Evolutionary conservation across 2,329 filamentous ascomycete species (phyloP), one percentile per base, ranked within the genome.

Genomic region (Huntiella moniliformis): DNA sequence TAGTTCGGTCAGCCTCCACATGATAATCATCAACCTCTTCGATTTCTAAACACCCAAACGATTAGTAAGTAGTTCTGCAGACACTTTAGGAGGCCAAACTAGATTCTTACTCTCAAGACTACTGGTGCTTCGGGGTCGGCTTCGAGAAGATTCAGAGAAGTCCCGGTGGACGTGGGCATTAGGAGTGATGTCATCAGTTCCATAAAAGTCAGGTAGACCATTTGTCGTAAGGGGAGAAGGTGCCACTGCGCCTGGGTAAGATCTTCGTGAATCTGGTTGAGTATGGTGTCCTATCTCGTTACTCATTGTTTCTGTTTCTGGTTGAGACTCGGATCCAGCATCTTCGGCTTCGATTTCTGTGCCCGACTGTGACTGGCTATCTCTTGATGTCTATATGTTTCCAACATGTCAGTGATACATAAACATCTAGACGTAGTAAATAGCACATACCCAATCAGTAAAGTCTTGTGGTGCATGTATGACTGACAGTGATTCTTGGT

Each of bases 391-490:
- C 47, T 49, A 17, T 33, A 34, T 8, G 28, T 2, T 36, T 33
- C 45, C 32, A 46, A 42, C 22, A 35, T 18, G 16, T 13, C 11
- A 15, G 2, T 28, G 22, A 5, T 15, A n/a, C n/a, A 39, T 17
- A 5, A 10, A 17, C 10, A 2, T 8, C 2, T 28, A 6, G 6
- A 28, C 6, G 2, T 28, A 28, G 10, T 8, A 13, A 10, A 4
- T 4, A 31, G 13, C 7, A 34, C 73, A 57, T 60, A 91, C 83
- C 73, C 91, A 93, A 54, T 74, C 74, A 47, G 75, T 72, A 60
- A 91, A 95, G 51, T 80, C 83, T 52, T 84, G 71, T 0, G 87
- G 86, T 12, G 83, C 84, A 66, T 94, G 87, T 53, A 95, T 94
- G 46, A 93, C 87, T 1, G 87, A 95, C 45, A 84, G 72, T 17